Evolutionary conservation across 1,284 basidiomycete genomes (phyloP).

Genomic region (Exsudoporus floridanus): DNA sequence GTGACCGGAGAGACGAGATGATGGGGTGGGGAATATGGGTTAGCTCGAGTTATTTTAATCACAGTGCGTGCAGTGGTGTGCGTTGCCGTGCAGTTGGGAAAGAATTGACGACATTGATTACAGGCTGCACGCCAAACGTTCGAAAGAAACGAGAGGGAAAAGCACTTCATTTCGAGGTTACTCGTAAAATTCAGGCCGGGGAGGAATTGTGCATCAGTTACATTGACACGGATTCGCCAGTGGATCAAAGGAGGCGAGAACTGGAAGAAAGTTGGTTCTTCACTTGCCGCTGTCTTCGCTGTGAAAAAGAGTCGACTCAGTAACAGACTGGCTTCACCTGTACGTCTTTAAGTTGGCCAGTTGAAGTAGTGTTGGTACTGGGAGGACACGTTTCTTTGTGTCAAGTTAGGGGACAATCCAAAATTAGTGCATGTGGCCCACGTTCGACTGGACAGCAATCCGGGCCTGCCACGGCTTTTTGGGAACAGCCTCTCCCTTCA

Average conservation of each 20-base stretch:
- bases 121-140: constrained; percentile 61
- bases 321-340: neutral
- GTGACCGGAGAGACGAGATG: constrained; percentile 50
- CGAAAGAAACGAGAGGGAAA: constrained; percentile 50
- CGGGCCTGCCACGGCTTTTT: neutral
- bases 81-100: neutral
- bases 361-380: neutral
- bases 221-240: constrained; percentile 43
- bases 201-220: constrained; percentile 63
- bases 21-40: constrained; percentile 63
- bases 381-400: neutral
- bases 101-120: neutral
- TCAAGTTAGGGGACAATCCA: constrained; percentile 3
- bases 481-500: neutral
- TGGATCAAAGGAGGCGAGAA: constrained; percentile 39
- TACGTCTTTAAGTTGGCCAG: neutral
- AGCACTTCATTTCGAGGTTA: constrained; percentile 50
- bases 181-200: constrained; percentile 43
- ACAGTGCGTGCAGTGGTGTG: constrained; percentile 57
- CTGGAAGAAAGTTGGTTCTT: constrained; percentile 54
- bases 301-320: constrained; percentile 18
- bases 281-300: constrained; percentile 45
- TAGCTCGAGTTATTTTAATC: constrained; percentile 65
- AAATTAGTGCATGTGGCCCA: constrained; percentile 11
- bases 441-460: constrained; percentile 19